Evolutionary conservation across 305 asterid species (phyloP).

Genomic region (Fraxinus greggii): DNA sequence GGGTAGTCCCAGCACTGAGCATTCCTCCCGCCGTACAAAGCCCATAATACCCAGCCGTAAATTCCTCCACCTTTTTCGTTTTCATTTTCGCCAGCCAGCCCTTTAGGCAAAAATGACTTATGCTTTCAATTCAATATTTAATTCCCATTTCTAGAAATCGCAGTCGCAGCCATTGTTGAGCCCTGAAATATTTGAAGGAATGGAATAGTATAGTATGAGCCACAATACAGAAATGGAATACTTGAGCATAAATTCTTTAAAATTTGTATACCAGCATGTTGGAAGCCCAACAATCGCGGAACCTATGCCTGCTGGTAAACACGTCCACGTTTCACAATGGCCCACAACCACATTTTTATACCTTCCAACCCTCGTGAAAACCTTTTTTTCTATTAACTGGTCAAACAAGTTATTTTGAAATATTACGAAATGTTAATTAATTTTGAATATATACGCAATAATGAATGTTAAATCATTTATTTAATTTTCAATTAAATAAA

Average conservation of each 20-base stretch:
- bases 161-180: neutral
- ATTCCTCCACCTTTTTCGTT: slow-evolving; percentile 38
- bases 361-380: neutral
- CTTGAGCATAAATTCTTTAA: neutral
- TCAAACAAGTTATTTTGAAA: no score
- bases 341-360: neutral
- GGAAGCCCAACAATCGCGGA: neutral
- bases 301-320: neutral
- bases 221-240: neutral
- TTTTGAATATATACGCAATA: no score
- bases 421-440: no score
- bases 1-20: slow-evolving; percentile 71
- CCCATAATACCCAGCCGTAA: slow-evolving; percentile 54
- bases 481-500: no score
- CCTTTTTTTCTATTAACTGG: neutral
- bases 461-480: no score
- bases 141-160: neutral
- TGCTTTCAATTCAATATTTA: neutral
- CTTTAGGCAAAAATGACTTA: neutral
- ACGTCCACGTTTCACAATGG: neutral
- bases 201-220: no score
- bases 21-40: slow-evolving; percentile 60
- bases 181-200: neutral
- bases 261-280: neutral
- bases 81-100: neutral